Evolutionary conservation across 495 filamentous ascomycete genomes (phyloP).

Genomic region (Hypoxylon fuscum): DNA sequence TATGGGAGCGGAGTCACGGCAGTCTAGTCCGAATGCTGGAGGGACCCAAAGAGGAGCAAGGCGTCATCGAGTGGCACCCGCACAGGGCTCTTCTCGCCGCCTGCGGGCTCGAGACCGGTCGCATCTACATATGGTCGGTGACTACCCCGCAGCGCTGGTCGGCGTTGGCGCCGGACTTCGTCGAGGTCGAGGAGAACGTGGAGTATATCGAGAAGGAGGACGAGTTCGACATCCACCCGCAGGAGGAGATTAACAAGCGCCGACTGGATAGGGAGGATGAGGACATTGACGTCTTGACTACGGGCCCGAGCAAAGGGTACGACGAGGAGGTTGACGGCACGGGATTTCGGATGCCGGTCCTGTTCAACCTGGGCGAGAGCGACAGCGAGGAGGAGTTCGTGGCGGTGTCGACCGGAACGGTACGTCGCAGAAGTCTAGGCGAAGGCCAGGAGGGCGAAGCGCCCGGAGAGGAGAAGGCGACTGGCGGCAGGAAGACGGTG

Average conservation of each 20-base stretch:
- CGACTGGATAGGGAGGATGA: conserved; percentile 86
- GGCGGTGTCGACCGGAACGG: conserved; percentile 82
- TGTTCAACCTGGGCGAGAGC: conserved; percentile 79
- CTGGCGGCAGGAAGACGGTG: conserved; percentile 45
- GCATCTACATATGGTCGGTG: conserved; percentile 93
- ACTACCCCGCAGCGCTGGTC: conserved; percentile 95
- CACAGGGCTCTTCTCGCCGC: conserved; percentile 86
- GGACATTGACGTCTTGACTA: conserved; percentile 83
- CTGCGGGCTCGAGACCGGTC: conserved; percentile 86
- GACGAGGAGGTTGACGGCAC: conserved; percentile 61
- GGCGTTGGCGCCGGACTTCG: conserved; percentile 94
- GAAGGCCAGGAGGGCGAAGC: conserved; percentile 55
- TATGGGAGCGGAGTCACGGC: conserved; percentile 96
- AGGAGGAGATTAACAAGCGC: conserved; percentile 92
- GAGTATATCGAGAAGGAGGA: conserved; percentile 96
- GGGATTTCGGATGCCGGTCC: conserved; percentile 83
- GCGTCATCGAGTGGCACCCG: conserved; percentile 97
- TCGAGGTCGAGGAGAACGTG: conserved; percentile 96
- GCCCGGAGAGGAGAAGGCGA: conserved; percentile 47
- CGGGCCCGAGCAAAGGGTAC: conserved; percentile 70
- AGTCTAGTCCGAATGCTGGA: conserved; percentile 95
- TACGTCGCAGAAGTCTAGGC: conserved; percentile 73
- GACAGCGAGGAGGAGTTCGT: conserved; percentile 89
- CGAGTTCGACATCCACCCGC: conserved; percentile 96
- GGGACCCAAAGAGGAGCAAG: conserved; percentile 92